phyloP scores from a whole-genome alignment of 176 grass and related monocot species.

The Zoysia japonica region DNA sequence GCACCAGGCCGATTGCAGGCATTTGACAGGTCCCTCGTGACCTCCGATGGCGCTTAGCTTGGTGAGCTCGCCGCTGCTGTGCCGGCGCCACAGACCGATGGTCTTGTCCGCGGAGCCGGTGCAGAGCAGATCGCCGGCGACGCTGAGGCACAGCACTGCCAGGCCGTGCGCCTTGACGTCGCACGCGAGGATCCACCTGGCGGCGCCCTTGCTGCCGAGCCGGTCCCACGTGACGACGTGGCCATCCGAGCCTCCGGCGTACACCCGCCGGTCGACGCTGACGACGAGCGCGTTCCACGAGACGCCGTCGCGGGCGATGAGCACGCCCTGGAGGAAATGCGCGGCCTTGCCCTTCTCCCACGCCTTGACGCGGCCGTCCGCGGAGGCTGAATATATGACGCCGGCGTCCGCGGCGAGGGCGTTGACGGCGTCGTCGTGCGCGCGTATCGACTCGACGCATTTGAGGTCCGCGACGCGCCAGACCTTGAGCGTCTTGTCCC shows the following conservation, averaged over 20 bases:
- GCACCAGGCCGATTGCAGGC: slow-evolving; percentile 65
- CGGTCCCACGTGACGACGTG: slow-evolving; percentile 60
- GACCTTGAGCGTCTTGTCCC: slow-evolving; percentile 93
- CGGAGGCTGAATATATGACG: slow-evolving; percentile 67
- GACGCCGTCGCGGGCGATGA: slow-evolving; percentile 56
- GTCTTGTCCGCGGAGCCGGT: slow-evolving; percentile 82
- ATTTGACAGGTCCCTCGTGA: slow-evolving; percentile 86
- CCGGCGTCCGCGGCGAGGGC: slow-evolving; percentile 46
- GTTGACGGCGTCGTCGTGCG: slow-evolving; percentile 96
- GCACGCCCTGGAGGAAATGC: slow-evolving; percentile 55
- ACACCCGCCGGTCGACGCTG: slow-evolving; percentile 43
- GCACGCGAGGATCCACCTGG: slow-evolving; percentile 56
- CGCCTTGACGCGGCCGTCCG: slow-evolving; percentile 84
- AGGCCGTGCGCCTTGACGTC: slow-evolving; percentile 71
- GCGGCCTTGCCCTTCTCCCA: slow-evolving; percentile 55
- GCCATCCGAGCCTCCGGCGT: slow-evolving; percentile 72
- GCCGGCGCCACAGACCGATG: slow-evolving; percentile 70
- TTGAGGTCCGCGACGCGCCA: slow-evolving; percentile 77
- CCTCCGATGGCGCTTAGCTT: slow-evolving; percentile 54
- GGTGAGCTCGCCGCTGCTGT: slow-evolving; percentile 38
- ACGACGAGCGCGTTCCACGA: slow-evolving; percentile 70
- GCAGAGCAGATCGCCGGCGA: slow-evolving; percentile 64
- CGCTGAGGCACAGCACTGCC: slow-evolving; percentile 74
- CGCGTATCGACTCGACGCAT: slow-evolving; percentile 87
- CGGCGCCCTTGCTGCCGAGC: slow-evolving; percentile 22